phyloP scores from a whole-genome alignment of 495 filamentous ascomycete genomes.

The Talaromyces ruber region DNA sequence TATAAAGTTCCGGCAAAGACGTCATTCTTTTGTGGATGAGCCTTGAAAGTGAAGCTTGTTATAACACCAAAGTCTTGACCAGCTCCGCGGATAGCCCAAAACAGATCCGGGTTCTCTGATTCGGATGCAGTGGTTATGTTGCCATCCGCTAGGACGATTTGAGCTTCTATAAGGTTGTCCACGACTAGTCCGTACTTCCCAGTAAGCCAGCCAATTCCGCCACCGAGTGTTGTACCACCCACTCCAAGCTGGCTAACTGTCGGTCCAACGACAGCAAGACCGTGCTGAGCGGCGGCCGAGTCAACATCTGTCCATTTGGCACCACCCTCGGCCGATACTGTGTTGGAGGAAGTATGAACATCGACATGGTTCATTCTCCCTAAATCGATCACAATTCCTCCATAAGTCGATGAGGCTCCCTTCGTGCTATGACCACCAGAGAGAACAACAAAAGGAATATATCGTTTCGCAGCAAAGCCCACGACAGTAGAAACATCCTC shows the following conservation, averaged over 20 bases:
- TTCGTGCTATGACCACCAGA: constrained; percentile 11
- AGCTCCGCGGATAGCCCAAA: constrained; percentile 41
- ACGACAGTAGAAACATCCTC: constrained; percentile 12
- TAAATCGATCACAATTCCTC: constrained; percentile 48
- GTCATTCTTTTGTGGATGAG: constrained; percentile 25
- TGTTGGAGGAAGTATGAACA: constrained; percentile 32
- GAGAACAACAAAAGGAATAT: constrained; percentile 13
- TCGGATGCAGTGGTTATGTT: constrained; percentile 27
- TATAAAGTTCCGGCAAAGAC: constrained; percentile 41
- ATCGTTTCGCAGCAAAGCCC: constrained; percentile 9
- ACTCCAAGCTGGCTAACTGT: constrained; percentile 53
- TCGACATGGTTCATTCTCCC: constrained; percentile 39
- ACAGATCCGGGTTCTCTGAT: constrained; percentile 28
- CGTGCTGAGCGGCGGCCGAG: constrained; percentile 33
- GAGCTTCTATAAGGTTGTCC: constrained; percentile 41
- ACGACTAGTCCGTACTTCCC: constrained; percentile 41
- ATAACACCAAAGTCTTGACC: constrained; percentile 40
- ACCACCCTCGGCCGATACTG: constrained; percentile 44
- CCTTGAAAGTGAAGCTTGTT: constrained; percentile 38
- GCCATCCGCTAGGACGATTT: constrained; percentile 45
- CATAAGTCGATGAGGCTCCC: constrained; percentile 14
- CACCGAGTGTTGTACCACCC: constrained; percentile 49
- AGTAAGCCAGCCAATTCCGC: constrained; percentile 47
- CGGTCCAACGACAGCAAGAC: constrained; percentile 49
- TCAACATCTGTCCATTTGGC: constrained; percentile 50